Evolutionary conservation across 192 early-diverging fungal species (phyloP).

Genomic region (Rhizophagus sp.): DNA sequence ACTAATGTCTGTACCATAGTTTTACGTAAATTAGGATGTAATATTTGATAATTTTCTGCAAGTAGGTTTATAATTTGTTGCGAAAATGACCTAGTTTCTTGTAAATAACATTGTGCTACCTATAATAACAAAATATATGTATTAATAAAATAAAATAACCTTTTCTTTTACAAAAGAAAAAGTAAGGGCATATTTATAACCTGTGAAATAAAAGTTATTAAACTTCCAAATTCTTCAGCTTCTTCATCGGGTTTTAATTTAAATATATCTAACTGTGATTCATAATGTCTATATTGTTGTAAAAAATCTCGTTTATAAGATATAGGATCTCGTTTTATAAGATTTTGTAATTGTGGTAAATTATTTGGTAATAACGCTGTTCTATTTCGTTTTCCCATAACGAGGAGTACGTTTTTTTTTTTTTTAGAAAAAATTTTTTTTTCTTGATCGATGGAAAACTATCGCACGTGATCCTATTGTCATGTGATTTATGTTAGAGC

Average conservation of each 20-base stretch:
- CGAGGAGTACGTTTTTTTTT: background rate
- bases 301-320: slow-evolving; percentile 95
- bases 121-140: slow-evolving; percentile 27
- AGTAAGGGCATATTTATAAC: background rate
- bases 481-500: too few relatives aligned
- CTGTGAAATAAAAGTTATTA: slow-evolving; percentile 91
- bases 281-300: slow-evolving; percentile 92
- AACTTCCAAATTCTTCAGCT: slow-evolving; percentile 80
- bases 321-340: slow-evolving; percentile 91
- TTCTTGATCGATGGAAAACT: too few relatives aligned
- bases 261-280: slow-evolving; percentile 85
- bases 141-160: background rate
- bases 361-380: slow-evolving; percentile 68
- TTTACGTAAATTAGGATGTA: slow-evolving; percentile 82
- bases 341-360: slow-evolving; percentile 97
- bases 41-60: slow-evolving; percentile 75
- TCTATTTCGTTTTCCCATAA: slow-evolving; percentile 65
- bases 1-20: slow-evolving; percentile 86
- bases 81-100: slow-evolving; percentile 79
- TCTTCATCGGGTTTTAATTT: slow-evolving; percentile 82
- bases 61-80: slow-evolving; percentile 83
- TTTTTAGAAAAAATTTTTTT: background rate
- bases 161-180: background rate
- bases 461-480: too few relatives aligned
- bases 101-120: slow-evolving; percentile 85